These are phyloP conservation scores for Zanthoxylum bungeanum DNA, from an alignment of 345 rosid species.

Conservation along the genomic window DNA sequence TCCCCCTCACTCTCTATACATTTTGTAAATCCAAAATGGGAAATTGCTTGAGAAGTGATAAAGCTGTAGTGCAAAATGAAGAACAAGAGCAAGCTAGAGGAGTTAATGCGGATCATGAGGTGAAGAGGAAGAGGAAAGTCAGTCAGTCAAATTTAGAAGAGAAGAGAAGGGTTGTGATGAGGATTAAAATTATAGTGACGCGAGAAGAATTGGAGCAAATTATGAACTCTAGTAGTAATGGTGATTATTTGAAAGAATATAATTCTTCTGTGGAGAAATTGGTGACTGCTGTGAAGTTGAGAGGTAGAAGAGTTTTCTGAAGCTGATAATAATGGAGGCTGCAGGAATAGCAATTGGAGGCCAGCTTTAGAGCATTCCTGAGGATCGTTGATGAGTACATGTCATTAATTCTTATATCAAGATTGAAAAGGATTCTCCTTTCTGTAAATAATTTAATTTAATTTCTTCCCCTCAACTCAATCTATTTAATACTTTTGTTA, in stretches of 20 bases:
- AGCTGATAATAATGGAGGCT: neutral
- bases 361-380: constrained; percentile 66
- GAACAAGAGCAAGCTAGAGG: neutral
- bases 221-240: constrained; percentile 22
- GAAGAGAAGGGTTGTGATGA: constrained; percentile 27
- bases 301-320: constrained; percentile 25
- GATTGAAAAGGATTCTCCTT: too few species aligned
- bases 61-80: constrained; percentile 13
- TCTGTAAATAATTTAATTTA: too few species aligned
- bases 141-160: neutral
- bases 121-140: neutral
- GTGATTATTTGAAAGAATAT: constrained; percentile 16
- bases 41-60: constrained; percentile 25
- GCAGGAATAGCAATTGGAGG: constrained; percentile 40
- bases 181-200: constrained; percentile 59
- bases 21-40: constrained; percentile 33
- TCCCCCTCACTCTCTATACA: neutral
- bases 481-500: too few species aligned
- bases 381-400: constrained; percentile 27
- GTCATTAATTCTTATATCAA: too few species aligned
- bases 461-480: too few species aligned
- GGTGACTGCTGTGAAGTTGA: constrained; percentile 38
- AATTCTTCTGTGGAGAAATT: constrained; percentile 48
- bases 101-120: constrained; percentile 1
- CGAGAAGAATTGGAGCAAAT: constrained; percentile 58